Percentiles rank a stretch among this genome's conserved stretches.
These are phyloP conservation scores for Amaranthus palmeri DNA, from an alignment of 148 eudicot species.

Conservation along the genomic window DNA sequence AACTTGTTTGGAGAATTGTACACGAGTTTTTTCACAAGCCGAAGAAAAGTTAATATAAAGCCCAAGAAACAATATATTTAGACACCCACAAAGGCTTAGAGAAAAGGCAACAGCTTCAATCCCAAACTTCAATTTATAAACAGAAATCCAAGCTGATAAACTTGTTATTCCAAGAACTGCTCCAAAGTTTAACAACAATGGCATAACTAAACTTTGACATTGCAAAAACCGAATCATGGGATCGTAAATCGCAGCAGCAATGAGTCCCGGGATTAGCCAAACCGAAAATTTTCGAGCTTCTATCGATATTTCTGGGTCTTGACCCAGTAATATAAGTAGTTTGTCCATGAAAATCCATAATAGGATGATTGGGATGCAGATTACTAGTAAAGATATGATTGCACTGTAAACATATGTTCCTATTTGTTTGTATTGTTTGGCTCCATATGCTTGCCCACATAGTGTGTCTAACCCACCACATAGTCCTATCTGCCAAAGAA, in stretches of 20 bases:
- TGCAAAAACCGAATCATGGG: conserved; percentile 37
- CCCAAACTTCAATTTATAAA: conserved; percentile 31
- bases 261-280: conserved; percentile 34
- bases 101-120: conserved; percentile 38
- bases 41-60: conserved; percentile 36
- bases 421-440: conserved; percentile 37
- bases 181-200: conserved; percentile 31
- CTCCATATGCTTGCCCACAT: conserved; percentile 61
- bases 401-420: conserved; percentile 39
- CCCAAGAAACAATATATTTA: conserved; percentile 32
- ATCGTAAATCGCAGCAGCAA: conserved; percentile 36
- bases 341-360: conserved; percentile 46
- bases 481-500: conserved; percentile 39
- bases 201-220: conserved; percentile 36
- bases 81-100: conserved; percentile 35
- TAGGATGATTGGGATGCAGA: conserved; percentile 35
- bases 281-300: conserved; percentile 37
- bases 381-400: conserved; percentile 30
- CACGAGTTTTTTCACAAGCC: conserved; percentile 31
- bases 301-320: conserved; percentile 36
- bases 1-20: conserved; percentile 25
- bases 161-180: conserved; percentile 25
- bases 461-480: conserved; percentile 50
- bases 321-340: conserved; percentile 31
- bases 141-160: conserved; percentile 36